Evolutionary conservation across 192 early-diverging fungal genomes (phyloP), one percentile per base, ranked within the genome.

Genomic region (Backusella macrospora): DNA sequence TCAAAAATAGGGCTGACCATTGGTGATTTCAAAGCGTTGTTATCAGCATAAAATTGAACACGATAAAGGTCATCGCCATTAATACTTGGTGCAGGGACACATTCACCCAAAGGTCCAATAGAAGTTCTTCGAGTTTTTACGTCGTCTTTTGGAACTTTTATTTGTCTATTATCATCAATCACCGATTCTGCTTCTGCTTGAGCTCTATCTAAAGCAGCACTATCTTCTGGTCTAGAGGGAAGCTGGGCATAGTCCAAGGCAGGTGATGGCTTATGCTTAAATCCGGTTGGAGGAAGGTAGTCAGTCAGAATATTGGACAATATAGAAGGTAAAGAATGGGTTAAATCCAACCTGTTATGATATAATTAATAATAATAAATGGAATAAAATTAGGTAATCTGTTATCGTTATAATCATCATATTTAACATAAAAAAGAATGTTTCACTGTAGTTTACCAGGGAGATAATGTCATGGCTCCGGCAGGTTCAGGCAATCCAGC

Each of bases 401-500:
- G 2, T 34, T 34, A 34, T 34, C 29, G 2, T 34, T 34, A 34
- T 34, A 34, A 34, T 34, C 29, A 34, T 34, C 29, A 34, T 34
- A 34, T 34, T 34, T 34, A 34, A 34, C 2, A 34, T 2, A 34
- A 34, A 34, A 34, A 34, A 2, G 29, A 2, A 47, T 14, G 34
- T 9, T 15, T 45, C 15, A 21, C 18, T 9, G 16, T 47, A 9
- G 26, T n/a, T 64, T 44, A 68, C 93, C 92, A 95, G 16, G 92
- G 92, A 47, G 88, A 90, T 70, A 89, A 70, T 4, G 83, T 78
- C 38, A 86, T 82, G 0, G 80, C 80, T 2, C 86, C 90, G 12
- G 80, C 89, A 6, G 90, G 87, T 52, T 86, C 65, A 8, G 85
- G 86, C 26, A 92, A 65, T 0, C 83, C 79, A 23, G 83, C 77